phyloP scores from a whole-genome alignment of 345 rosid genomes.

The Salix exigua region DNA sequence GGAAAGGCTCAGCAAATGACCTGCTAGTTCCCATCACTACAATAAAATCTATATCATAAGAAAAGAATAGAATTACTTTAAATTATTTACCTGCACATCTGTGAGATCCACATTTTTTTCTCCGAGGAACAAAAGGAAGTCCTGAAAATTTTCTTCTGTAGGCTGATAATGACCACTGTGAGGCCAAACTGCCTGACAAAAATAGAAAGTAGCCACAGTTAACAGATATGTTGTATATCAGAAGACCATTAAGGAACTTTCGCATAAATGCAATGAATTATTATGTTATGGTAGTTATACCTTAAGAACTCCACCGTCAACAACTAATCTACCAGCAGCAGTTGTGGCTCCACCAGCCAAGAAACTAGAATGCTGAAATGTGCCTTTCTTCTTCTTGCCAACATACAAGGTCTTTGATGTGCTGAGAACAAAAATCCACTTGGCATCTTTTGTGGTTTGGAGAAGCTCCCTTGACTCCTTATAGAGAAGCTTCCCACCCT shows the following conservation, averaged over 20 bases:
- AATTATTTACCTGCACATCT: constrained; percentile 58
- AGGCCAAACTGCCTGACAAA: constrained; percentile 85
- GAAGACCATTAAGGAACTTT: background rate
- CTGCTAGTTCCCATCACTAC: background rate
- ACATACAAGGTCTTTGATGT: constrained; percentile 66
- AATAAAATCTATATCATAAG: background rate
- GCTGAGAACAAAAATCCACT: constrained; percentile 94
- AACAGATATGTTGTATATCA: background rate
- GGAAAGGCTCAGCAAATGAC: constrained; percentile 12
- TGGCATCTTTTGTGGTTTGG: constrained; percentile 49
- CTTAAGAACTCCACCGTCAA: constrained; percentile 62
- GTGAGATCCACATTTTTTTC: constrained; percentile 77
- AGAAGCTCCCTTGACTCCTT: constrained; percentile 62
- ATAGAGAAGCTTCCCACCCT: constrained; percentile 63
- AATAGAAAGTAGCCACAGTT: constrained; percentile 8
- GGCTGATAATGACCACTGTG: constrained; percentile 98
- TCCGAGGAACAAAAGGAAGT: constrained; percentile 59
- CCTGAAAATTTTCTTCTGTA: constrained; percentile 72
- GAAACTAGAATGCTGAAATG: constrained; percentile 90
- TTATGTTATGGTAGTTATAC: constrained; percentile 17
- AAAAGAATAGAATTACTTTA: background rate
- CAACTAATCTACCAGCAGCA: constrained; percentile 77
- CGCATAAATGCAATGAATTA: background rate
- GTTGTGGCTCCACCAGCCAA: constrained; percentile 86
- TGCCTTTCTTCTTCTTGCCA: constrained; percentile 77